phyloP scores from a whole-genome alignment of 257 asterid genomes.

The Solanum gracilifrons region DNA sequence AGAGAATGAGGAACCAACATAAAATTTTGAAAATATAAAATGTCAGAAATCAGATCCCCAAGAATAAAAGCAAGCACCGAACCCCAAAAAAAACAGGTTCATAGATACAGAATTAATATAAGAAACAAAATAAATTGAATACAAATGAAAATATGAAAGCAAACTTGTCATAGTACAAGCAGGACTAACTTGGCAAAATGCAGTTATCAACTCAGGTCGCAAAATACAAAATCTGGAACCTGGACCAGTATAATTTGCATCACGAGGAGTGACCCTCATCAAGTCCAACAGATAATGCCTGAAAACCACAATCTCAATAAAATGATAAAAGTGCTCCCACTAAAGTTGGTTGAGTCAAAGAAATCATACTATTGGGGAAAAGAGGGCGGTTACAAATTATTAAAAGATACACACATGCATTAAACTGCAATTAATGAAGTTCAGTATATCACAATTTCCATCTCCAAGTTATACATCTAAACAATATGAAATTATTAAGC shows the following conservation, averaged over 20 bases:
- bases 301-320: conserved; percentile 1
- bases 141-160: not conserved
- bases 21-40: not conserved
- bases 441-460: not conserved
- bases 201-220: conserved; percentile 80
- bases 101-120: not conserved
- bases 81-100: not conserved
- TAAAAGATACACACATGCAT: not conserved
- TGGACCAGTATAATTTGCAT: conserved; percentile 68
- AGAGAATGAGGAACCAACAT: not conserved
- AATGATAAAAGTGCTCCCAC: not conserved
- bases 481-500: not conserved
- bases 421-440: not conserved
- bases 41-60: not conserved
- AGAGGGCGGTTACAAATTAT: not conserved
- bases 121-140: not conserved
- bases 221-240: conserved; percentile 83
- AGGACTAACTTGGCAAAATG: conserved; percentile 66
- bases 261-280: conserved; percentile 99
- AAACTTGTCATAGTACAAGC: not conserved
- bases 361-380: not conserved
- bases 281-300: conserved; percentile 92
- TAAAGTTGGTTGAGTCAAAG: not conserved
- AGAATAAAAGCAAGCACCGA: not conserved
- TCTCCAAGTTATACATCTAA: not conserved